Conservation (phyloP, 768 basidiomycete genomes). For the Nevesoporus exiguus region DNA sequence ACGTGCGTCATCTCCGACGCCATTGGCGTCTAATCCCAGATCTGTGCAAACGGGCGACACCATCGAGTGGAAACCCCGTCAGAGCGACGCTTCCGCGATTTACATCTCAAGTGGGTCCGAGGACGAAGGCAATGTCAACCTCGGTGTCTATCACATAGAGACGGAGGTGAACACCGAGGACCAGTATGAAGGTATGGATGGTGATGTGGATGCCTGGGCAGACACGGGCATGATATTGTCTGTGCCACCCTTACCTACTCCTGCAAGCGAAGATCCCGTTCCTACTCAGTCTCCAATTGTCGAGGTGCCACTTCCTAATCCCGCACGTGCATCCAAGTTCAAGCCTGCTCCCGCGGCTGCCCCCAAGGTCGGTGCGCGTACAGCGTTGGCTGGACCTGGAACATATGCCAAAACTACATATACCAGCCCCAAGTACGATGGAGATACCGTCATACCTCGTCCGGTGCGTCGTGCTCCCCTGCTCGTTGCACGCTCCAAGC, state of each 20-base stretch:
- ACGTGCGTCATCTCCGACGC: conserved; percentile 15
- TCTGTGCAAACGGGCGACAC: background rate
- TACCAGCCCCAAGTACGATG: background rate
- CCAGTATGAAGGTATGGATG: background rate
- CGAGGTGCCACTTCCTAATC: background rate
- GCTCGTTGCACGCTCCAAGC: conserved; percentile 22
- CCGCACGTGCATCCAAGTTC: conserved; percentile 16
- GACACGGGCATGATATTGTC: conserved; percentile 28
- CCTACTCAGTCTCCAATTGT: background rate
- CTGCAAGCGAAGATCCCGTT: background rate
- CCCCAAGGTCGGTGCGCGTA: background rate
- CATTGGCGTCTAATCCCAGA: background rate
- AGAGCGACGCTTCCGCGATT: conserved; percentile 17
- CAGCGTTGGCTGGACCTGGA: background rate
- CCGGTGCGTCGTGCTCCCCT: conserved; percentile 12
- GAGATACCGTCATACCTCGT: background rate
- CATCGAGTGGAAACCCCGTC: conserved; percentile 1
- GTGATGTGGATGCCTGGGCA: conserved; percentile 9
- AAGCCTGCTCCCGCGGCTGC: conserved; percentile 8
- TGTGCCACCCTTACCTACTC: conserved; percentile 17
- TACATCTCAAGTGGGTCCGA: conserved; percentile 30
- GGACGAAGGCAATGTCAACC: conserved; percentile 6
- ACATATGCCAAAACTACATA: background rate
- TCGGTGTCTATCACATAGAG: background rate
- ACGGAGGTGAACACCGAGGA: background rate